Evolutionary conservation across 108 stramenopile genomes (phyloP), one percentile per base, ranked within the genome.

Genomic region (Poteriospumella lacustris): DNA sequence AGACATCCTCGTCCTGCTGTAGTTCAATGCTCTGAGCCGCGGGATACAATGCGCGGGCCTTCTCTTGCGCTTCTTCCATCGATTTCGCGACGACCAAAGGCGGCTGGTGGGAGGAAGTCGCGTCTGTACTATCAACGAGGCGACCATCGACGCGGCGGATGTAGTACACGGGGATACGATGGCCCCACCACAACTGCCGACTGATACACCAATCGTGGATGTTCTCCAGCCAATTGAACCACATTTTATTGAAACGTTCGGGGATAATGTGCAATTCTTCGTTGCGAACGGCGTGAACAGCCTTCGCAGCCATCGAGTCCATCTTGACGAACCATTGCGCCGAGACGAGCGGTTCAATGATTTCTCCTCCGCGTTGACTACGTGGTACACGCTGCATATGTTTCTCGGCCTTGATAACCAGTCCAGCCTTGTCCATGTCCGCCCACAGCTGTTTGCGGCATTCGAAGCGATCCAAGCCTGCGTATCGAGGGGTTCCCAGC

Each of bases 301-400:
- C 94, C 76, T 90, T 90, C 31, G 85, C 86, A 12, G 91, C 94
- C 93, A 97, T 94, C 2, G 88, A 90, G 72, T 93, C 89, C 42
- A 91, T 90, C 78, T 88, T 93, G 42, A 95, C 94, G 88, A 97
- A 97, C 98, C 98, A 99, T 82, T 99, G 98, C 58, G 94, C 89
- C 47, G 92, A 95, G 29, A 97, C 92, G 9, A 97, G 82, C 2
- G 98, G 98, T 80, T 99, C 98, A 76, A 99, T 94, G n/a, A 99
- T 83, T 76, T 99, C 98, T n/a, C 98, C 98, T 58, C 96, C 96
- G 40, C 98, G 89, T 76, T 96, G 95, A 34, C 94, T 95, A 68
- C 94, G 82, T 0, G 98, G 95, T 41, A 99, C 92, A 34, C 95
- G 88, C 83, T 96, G 96, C 44, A 76, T 85, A 81, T 95, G 91